phyloP scores from a whole-genome alignment of 2,329 filamentous ascomycete genomes.

The Diaporthe citrichinensis region DNA sequence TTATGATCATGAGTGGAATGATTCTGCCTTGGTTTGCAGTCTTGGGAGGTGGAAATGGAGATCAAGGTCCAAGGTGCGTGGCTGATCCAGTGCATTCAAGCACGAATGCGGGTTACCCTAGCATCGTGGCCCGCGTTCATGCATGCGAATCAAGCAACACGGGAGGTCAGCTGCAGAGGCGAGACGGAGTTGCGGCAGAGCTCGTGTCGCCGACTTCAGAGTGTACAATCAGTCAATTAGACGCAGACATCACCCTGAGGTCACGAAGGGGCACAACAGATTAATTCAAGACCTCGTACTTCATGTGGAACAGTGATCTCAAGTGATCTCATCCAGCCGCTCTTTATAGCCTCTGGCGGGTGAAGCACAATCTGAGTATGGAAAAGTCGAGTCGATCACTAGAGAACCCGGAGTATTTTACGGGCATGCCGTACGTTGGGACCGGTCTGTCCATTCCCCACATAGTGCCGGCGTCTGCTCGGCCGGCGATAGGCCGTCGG shows the following conservation, averaged over 20 bases:
- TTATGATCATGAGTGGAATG: not conserved
- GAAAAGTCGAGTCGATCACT: not conserved
- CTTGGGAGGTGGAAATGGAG: not conserved
- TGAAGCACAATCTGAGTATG: not conserved
- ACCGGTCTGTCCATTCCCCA: slow-evolving; percentile 3
- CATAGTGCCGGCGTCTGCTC: not conserved
- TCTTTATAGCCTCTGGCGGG: not conserved
- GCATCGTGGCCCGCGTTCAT: not conserved
- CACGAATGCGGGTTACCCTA: not conserved
- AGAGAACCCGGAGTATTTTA: not conserved
- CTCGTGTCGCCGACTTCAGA: too few species aligned
- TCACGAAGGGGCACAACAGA: not conserved
- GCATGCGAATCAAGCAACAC: too few species aligned
- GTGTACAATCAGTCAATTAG: too few species aligned
- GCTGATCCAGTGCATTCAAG: not conserved
- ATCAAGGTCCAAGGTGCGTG: too few species aligned
- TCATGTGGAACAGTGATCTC: too few species aligned
- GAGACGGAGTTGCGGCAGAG: too few species aligned
- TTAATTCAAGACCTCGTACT: not conserved
- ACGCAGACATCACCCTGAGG: not conserved
- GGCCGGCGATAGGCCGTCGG: not conserved
- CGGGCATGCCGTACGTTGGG: not conserved
- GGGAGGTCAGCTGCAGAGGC: too few species aligned
- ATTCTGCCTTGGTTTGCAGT: not conserved
- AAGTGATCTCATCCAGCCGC: not conserved